Base-by-base conservation (phyloP, 768 basidiomycete genomes). In the Solioccasus polychromus region DNA sequence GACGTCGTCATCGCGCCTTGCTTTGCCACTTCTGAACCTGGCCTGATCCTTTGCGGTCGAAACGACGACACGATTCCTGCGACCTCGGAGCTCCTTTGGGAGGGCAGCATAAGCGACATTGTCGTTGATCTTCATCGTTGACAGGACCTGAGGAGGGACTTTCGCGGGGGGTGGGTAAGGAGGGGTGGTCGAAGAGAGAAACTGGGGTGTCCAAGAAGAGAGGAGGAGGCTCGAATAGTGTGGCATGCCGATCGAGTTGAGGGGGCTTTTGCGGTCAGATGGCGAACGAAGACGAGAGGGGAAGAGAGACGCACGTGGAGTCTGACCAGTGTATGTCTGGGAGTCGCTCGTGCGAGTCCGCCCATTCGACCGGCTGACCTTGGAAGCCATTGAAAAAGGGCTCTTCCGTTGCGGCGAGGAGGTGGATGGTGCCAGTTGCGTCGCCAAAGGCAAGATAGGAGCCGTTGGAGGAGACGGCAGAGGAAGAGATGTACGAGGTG, bases 361-460 rank as follows among this genome's bases (percentile, higher is more conserved):
- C 83, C 84, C 91, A 88, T 53, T 94, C 92, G 35, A 87, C 70
- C 11, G 89, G 81, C 52, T 89, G 81, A 1, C 92, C 92, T 47
- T 91, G 85, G 57, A 85, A 95, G 0, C 94, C 92, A 54, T 95
- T 95, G 66, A 95, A 86, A 3, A 91, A 88, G 24, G 70, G 56
- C 1, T 79, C 78, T 39, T 84, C 82, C 32, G 85, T 78, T 42
- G 88, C 86, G 39, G 86, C 80, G 58, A 92, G 70, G 15, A 98
- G 69, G 67, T 95, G 92, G 3, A 97, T 77, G 5, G 74, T 71
- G 15, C 94, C 93, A 34, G 89, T 84, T 0, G 85, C 82, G 57
- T 96, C 93, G 1, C 92, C 94, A 54, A 94, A 92, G 1, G 91
- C 93, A 60, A 98, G 74, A 58, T 92, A 96, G n/a, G 87, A 82